These are phyloP conservation scores for Cladosporium velox DNA, from an alignment of 2,329 filamentous ascomycete species.

Conservation along the genomic window DNA sequence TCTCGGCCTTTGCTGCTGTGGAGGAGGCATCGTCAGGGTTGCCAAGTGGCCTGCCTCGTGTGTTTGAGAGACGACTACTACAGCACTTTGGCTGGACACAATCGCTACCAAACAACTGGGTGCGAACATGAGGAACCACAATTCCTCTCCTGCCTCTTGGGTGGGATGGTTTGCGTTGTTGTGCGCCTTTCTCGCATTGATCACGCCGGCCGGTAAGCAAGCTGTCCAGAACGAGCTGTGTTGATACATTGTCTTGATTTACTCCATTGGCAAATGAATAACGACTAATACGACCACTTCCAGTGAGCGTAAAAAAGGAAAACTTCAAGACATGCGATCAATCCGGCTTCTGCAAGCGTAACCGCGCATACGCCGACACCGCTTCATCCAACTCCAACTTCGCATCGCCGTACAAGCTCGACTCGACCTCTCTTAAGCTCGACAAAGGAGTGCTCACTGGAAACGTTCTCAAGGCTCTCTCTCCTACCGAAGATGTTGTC, in stretches of 20 bases:
- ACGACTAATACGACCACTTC: background rate
- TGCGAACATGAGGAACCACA: constrained; percentile 27
- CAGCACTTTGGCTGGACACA: background rate
- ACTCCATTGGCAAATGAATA: background rate
- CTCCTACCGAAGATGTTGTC: constrained; percentile 67
- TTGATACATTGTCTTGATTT: background rate
- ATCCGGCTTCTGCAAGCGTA: constrained; percentile 95
- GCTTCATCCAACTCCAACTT: constrained; percentile 68
- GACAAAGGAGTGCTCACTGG: constrained; percentile 79
- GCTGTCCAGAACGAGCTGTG: background rate
- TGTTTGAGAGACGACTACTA: constrained; percentile 2
- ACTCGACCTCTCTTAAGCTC: constrained; percentile 71
- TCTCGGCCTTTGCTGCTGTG: constrained; percentile 11
- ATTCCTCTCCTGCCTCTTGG: constrained; percentile 60
- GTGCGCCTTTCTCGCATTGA: constrained; percentile 59
- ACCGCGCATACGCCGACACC: constrained; percentile 83
- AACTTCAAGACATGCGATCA: constrained; percentile 97
- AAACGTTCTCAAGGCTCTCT: constrained; percentile 76
- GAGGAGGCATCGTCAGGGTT: constrained; percentile 6
- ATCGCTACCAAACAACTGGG: background rate
- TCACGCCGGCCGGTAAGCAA: constrained; percentile 62
- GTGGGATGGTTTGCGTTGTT: constrained; percentile 61
- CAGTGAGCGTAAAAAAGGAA: constrained; percentile 87
- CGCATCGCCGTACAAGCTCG: constrained; percentile 78
- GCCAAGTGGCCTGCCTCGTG: constrained; percentile 6